A percentile compares a stretch with the other conserved stretches of the same genome.
Evolutionary conservation across 805 yeast species (phyloP).

Genomic region (Candida ulmi): DNA sequence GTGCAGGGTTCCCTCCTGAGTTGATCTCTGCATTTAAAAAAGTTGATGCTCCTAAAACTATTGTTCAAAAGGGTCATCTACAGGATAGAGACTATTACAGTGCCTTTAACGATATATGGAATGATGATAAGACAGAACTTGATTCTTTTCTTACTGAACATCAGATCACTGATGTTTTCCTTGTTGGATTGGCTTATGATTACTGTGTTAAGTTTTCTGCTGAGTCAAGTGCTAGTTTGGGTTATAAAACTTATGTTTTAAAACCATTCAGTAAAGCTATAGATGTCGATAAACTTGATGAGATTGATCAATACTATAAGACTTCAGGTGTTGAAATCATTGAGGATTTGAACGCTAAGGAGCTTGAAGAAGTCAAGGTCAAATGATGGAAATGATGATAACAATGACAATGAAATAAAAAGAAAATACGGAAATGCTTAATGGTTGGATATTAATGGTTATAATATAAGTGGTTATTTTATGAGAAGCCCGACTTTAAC

Average conservation of each 20-base stretch:
- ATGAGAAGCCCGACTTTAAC: no score
- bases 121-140: slow-evolving; percentile 62
- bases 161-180: slow-evolving; percentile 52
- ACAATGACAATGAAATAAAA: no score
- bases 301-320: slow-evolving; percentile 30
- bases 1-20: slow-evolving; percentile 55
- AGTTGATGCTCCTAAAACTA: slow-evolving; percentile 31
- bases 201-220: slow-evolving; percentile 81
- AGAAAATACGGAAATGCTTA: no score
- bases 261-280: slow-evolving; percentile 54
- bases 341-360: slow-evolving; percentile 9
- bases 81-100: slow-evolving; percentile 81
- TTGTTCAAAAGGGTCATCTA: slow-evolving; percentile 67
- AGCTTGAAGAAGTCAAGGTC: neutral
- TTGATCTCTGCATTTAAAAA: slow-evolving; percentile 31
- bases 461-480: no score
- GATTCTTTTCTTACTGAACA: slow-evolving; percentile 38
- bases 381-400: no score
- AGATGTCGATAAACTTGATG: slow-evolving; percentile 32
- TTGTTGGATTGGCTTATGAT: slow-evolving; percentile 84
- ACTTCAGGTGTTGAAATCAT: slow-evolving; percentile 28
- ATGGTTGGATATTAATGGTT: no score
- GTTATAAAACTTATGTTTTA: slow-evolving; percentile 61
- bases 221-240: slow-evolving; percentile 53
- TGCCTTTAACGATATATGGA: slow-evolving; percentile 80